phyloP scores from a whole-genome alignment of 257 asterid genomes.

The Lithospermum erythrorhizon region DNA sequence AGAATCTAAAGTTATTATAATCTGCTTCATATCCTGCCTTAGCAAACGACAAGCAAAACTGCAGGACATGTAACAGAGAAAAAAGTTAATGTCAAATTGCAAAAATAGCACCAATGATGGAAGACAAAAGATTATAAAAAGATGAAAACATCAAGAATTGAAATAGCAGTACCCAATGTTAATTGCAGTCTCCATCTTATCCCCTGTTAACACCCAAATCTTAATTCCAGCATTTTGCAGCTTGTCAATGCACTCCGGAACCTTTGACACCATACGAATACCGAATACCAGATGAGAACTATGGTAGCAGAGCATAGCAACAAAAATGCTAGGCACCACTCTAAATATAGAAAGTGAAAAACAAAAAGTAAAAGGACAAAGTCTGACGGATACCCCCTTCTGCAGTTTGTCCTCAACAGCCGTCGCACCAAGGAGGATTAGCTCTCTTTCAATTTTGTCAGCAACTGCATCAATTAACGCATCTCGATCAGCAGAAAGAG shows the following conservation, averaged over 20 bases:
- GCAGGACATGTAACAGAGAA: constrained; percentile 12
- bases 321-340: not conserved
- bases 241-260: constrained; percentile 87
- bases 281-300: not conserved
- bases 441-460: constrained; percentile 64
- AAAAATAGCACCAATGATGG: constrained; percentile 1
- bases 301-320: not conserved
- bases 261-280: constrained; percentile 35
- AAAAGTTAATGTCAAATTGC: constrained; percentile 3
- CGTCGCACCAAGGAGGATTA: constrained; percentile 85
- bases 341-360: constrained; percentile 1
- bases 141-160: constrained; percentile 1
- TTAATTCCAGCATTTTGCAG: constrained; percentile 79
- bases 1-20: constrained; percentile 65
- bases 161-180: constrained; percentile 60
- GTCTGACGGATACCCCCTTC: constrained; percentile 59
- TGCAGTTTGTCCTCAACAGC: constrained; percentile 98
- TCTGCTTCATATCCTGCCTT: constrained; percentile 76
- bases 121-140: constrained; percentile 1
- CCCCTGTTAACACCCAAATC: constrained; percentile 97
- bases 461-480: constrained; percentile 69
- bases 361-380: constrained; percentile 7
- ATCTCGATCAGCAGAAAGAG: constrained; percentile 62
- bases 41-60: constrained; percentile 92
- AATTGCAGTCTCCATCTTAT: constrained; percentile 97